Percentiles rank a stretch among this genome's conserved stretches.
Evolutionary conservation across 305 asterid genomes (phyloP).

Genomic region (Fraxinus latifolia): DNA sequence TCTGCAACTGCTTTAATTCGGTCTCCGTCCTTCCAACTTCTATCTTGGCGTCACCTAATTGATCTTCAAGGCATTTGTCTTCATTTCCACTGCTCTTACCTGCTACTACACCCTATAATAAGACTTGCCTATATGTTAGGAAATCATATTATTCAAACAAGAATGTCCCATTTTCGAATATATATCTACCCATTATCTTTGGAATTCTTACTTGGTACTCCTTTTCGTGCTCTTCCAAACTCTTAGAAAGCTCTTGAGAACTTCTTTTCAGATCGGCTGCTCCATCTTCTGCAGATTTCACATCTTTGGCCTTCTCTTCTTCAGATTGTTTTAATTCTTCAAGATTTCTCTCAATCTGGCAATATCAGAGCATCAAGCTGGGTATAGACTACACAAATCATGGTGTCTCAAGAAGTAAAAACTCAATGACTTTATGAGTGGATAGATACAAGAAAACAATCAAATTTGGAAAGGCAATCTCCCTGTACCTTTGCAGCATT

Average conservation of each 20-base stretch:
- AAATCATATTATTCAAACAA: slow-evolving; percentile 11
- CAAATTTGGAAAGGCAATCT: slow-evolving; percentile 9
- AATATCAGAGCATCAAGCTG: slow-evolving; percentile 15
- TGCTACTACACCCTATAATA: slow-evolving; percentile 78
- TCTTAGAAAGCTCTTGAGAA: slow-evolving; percentile 65
- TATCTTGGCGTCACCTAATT: slow-evolving; percentile 84
- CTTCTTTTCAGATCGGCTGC: slow-evolving; percentile 66
- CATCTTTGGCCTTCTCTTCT: slow-evolving; percentile 63
- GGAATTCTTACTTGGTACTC: slow-evolving; percentile 67
- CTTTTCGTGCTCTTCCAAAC: slow-evolving; percentile 81
- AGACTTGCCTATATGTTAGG: slow-evolving; percentile 14
- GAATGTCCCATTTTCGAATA: background rate
- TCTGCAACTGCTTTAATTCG: slow-evolving; percentile 87
- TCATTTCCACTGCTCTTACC: slow-evolving; percentile 93
- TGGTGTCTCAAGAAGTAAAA: slow-evolving; percentile 15
- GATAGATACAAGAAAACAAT: background rate
- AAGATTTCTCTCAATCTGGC: slow-evolving; percentile 63
- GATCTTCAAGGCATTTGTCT: slow-evolving; percentile 98
- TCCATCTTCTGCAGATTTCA: slow-evolving; percentile 73
- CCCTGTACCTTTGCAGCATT: slow-evolving; percentile 61
- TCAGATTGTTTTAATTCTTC: slow-evolving; percentile 74
- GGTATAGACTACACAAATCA: slow-evolving; percentile 16
- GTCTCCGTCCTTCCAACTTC: slow-evolving; percentile 87
- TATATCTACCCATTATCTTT: background rate
- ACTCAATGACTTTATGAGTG: background rate